Evolutionary conservation across 805 yeast species (phyloP).

Genomic region (Candida verbasci): DNA sequence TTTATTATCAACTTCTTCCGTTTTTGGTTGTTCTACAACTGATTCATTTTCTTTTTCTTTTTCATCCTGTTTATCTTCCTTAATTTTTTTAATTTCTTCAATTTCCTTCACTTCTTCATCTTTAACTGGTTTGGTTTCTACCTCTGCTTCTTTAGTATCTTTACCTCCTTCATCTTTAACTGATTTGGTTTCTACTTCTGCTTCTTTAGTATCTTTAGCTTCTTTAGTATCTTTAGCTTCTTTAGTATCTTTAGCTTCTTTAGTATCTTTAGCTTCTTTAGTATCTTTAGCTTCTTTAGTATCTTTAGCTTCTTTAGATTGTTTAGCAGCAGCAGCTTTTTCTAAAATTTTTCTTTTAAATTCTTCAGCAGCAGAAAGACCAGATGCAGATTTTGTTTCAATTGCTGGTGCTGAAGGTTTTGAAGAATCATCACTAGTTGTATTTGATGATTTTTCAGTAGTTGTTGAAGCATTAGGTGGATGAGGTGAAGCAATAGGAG

Average conservation of each 20-base stretch:
- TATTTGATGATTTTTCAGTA: slow-evolving; percentile 9
- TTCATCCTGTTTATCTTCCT: slow-evolving; percentile 1
- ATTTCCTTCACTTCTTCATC: slow-evolving; percentile 7
- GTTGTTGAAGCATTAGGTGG: slow-evolving; percentile 6
- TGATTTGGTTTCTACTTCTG: slow-evolving; percentile 5
- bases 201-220: not conserved
- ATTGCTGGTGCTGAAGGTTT: slow-evolving; percentile 7
- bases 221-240: slow-evolving; percentile 4
- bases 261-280: not conserved
- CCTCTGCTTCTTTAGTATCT: slow-evolving; percentile 7
- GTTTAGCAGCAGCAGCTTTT: slow-evolving; percentile 12
- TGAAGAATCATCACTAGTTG: slow-evolving; percentile 8
- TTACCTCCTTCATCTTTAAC: slow-evolving; percentile 4
- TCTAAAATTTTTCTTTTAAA: slow-evolving; percentile 33
- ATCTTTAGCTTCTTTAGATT: slow-evolving; percentile 6
- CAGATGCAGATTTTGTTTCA: slow-evolving; percentile 12
- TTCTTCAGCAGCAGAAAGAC: slow-evolving; percentile 27
- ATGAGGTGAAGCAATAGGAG: slow-evolving; percentile 31
- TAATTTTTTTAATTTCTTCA: slow-evolving; percentile 5
- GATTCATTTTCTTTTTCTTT: slow-evolving; percentile 5
- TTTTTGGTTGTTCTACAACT: no score
- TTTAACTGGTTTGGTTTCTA: slow-evolving; percentile 4
- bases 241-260: not conserved
- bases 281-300: not conserved
- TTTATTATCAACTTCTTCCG: no score